Base-by-base conservation (phyloP, 1,284 basidiomycete genomes). In the Lentinula novae-zelandiae region DNA sequence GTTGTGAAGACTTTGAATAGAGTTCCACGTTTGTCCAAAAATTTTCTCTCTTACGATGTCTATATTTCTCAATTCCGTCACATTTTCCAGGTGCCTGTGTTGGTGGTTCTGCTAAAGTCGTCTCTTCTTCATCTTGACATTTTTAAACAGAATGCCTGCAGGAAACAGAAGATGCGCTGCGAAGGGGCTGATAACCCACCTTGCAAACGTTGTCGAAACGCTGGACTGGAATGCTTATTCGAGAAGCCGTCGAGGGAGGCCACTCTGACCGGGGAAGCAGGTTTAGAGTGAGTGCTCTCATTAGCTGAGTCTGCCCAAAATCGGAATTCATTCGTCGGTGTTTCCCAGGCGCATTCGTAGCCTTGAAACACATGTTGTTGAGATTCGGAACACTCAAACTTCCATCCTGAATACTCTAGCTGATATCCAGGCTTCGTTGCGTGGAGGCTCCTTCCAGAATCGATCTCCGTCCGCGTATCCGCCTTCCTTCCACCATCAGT, bases 111-210 rank as follows among this genome's bases (percentile, higher is more conserved):
- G 42, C 38, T 52, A 22, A 33, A 36, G 53, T 48, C 54, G 49
- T 57, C 42, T 49, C 63, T 54, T 53, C 56, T 59, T 57, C 58
- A 60, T 50, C 57, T 58, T 65, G 36, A 60, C 50, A 51, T 57
- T 63, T 60, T 69, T 66, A 61, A 38, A 51, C 50, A 91, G 89
- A 91, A 91, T 85, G 89, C 89, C 15, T 92, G 90, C 72, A 80
- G 90, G 66, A 90, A 91, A 69, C 91, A 93, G 75, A 93, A 93
- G 75, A 93, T 93, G 90, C 80, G 90, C 66, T 93, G 90, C 68
- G 90, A 95, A 78, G 92, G 92, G 5, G 93, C 93, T 50, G 93
- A 95, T 72, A 92, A 91, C 66, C 93, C 93, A 33, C 94, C 94
- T 17, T 96, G 94, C 74, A 88, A 91, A 69, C 84, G 94, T 42